These are phyloP conservation scores for Claviceps sp. DNA, from an alignment of 2,329 filamentous ascomycete species.

Conservation along the genomic window DNA sequence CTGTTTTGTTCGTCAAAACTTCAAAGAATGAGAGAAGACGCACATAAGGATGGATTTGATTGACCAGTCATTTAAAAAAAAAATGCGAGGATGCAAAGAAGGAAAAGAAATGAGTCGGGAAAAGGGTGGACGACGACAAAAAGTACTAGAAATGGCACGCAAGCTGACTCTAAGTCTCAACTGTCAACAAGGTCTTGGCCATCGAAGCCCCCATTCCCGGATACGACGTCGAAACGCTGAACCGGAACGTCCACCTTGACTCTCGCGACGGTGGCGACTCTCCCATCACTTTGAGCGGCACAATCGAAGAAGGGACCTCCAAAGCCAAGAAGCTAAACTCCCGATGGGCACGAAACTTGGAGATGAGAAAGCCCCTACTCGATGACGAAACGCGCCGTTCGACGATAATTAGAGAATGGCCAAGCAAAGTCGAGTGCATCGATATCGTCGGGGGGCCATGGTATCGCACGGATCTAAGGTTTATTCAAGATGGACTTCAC, in stretches of 20 bases:
- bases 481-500: background rate
- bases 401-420: background rate
- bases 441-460: background rate
- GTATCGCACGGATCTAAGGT: rapidly evolving
- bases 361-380: background rate
- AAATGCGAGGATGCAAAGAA: too few relatives aligned
- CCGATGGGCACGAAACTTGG: background rate
- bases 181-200: background rate
- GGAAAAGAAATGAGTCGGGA: too few relatives aligned
- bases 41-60: too few relatives aligned
- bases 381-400: background rate
- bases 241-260: background rate
- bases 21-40: too few relatives aligned
- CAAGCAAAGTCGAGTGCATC: background rate
- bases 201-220: background rate
- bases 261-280: background rate
- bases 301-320: background rate
- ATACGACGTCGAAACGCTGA: background rate
- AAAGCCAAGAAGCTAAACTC: background rate
- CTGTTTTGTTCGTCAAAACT: too few relatives aligned
- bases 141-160: background rate
- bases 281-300: background rate
- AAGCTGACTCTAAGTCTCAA: background rate
- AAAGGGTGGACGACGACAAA: background rate
- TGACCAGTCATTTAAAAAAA: too few relatives aligned